Evolutionary conservation across 1,284 basidiomycete species (phyloP).

Genomic region (Volvariella surrecta): DNA sequence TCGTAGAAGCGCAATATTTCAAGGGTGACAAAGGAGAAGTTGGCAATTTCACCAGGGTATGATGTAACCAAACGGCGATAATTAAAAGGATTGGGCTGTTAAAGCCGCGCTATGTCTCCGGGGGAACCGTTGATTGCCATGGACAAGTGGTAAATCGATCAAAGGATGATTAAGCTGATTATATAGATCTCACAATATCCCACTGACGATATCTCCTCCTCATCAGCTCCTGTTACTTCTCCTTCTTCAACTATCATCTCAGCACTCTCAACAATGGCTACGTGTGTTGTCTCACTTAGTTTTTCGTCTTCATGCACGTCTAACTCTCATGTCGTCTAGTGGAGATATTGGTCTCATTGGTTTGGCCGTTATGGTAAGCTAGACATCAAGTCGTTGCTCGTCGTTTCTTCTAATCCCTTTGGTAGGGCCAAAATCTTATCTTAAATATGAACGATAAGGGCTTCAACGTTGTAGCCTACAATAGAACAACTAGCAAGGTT

Average conservation of each 20-base stretch:
- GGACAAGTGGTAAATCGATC: conserved; percentile 18
- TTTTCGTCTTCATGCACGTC: conserved; percentile 6
- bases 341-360: conserved; percentile 92
- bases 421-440: conserved; percentile 90
- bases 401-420: conserved; percentile 9
- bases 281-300: conserved; percentile 21
- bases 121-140: conserved; percentile 6
- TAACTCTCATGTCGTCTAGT: conserved; percentile 29
- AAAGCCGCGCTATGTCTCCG: background rate
- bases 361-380: conserved; percentile 87
- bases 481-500: conserved; percentile 96
- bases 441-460: conserved; percentile 99
- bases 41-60: too few relatives aligned
- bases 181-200: conserved; percentile 17
- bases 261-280: conserved; percentile 28
- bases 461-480: conserved; percentile 94
- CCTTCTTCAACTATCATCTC: conserved; percentile 16
- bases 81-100: too few relatives aligned
- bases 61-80: too few relatives aligned
- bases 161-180: conserved; percentile 27
- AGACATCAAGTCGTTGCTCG: conserved; percentile 14
- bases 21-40: too few relatives aligned
- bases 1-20: too few relatives aligned
- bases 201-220: conserved; percentile 17
- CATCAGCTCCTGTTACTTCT: conserved; percentile 20